Base-by-base conservation (phyloP, 192 early-diverging fungal species). In the Entophlyctis luteolus region DNA sequence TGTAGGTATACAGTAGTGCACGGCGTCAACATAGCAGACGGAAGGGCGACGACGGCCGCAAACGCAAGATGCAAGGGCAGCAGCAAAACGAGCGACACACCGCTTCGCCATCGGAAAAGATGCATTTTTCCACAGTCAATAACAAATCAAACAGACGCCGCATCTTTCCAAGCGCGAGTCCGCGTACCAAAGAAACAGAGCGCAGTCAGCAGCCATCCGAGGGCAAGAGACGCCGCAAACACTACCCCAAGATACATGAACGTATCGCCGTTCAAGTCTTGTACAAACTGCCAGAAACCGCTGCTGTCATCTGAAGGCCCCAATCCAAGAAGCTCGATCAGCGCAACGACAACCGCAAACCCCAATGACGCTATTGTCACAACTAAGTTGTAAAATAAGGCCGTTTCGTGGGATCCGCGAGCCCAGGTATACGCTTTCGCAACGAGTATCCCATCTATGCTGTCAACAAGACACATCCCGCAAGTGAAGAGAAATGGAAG, bases 381-480 rank as follows among this genome's bases (percentile, higher is more conserved):
- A 8, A 76, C 75, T 49, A 89, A 68, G 49, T 89, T 89, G 62
- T 87, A 89, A 70, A 79, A 87, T 23, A 89, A 59, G 57, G 89
- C 89, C 28, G 79, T 68, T 32, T 25, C 62, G 2, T 86, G 88
- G 50, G 85, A 77, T 36, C 86, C 71, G 55, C 75, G 75, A 18
- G 88, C 85, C 82, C 81, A 89, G 23, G 76, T 72, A 60, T 90
- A 90, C 4, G 84, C 77, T 16, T 78, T 75, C 2, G 78, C 42
- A 55, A 90, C 89, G 22, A 86, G 14, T 25, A 90, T 79, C 14
- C 88, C 87, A 65, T 90, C 88, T 45, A 87, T 46, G 2, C 85
- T 87, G 67, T 90, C 88, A 28, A 88, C 73, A 22, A 90, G 70
- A 16, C 79, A 73, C 87, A 90, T 90, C 22, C 88, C 88, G 6